Evolutionary conservation across 208 protist species (phyloP).

Genomic region (Crithidia mellificae): DNA sequence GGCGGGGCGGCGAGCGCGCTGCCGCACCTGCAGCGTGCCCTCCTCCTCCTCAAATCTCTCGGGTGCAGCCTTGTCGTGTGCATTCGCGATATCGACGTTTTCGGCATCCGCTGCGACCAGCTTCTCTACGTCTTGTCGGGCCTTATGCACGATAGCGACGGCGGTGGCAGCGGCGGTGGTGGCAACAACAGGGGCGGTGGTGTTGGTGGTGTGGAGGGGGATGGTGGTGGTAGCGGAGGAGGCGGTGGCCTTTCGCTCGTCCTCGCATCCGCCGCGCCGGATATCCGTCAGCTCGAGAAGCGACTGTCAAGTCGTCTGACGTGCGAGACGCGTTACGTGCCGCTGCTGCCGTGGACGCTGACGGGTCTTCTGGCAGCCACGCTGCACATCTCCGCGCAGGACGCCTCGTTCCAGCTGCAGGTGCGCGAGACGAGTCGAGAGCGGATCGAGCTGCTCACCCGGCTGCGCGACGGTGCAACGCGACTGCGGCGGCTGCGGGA

Average conservation of each 20-base stretch:
- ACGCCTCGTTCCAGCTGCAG: conserved; percentile 17
- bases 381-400: conserved; percentile 42
- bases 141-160: conserved; percentile 83
- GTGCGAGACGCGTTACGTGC: conserved; percentile 76
- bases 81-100: conserved; percentile 72
- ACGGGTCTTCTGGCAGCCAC: conserved; percentile 50
- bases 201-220: no score
- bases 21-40: conserved; percentile 70
- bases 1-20: conserved; percentile 71
- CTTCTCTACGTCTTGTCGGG: conserved; percentile 84
- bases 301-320: conserved; percentile 82
- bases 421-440: conserved; percentile 9
- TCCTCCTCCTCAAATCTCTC: conserved; percentile 68
- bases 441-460: conserved; percentile 11
- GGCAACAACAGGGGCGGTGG: no score
- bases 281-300: conserved; percentile 81
- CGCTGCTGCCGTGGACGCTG: conserved; percentile 70
- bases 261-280: conserved; percentile 66
- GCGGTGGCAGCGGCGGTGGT: conserved; percentile 40
- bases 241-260: conserved; percentile 76
- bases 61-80: conserved; percentile 72
- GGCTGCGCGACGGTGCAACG: conserved; percentile 10
- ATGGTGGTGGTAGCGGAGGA: no score
- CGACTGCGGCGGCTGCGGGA: conserved; percentile 6
- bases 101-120: conserved; percentile 83